Evolutionary conservation across 805 yeast genomes (phyloP).

Genomic region (Candida palmyrensis): DNA sequence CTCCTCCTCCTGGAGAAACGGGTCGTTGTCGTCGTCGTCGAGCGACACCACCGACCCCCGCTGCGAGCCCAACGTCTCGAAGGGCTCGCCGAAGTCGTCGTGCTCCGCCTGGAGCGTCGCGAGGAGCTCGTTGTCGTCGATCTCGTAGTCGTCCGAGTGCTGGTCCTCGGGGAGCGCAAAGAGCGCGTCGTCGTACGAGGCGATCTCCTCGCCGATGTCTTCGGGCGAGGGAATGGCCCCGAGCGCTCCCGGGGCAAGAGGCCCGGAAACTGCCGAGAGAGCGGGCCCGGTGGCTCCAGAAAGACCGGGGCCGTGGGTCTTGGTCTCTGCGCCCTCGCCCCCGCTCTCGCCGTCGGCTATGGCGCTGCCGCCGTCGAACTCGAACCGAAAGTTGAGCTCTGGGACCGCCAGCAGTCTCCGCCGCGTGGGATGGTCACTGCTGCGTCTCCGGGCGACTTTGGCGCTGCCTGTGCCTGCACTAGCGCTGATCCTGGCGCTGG

Average conservation of each 20-base stretch:
- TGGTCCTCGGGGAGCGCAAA: conserved; percentile 45
- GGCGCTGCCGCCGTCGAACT: conserved; percentile 20
- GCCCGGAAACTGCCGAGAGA: too few species aligned
- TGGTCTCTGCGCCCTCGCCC: too few species aligned
- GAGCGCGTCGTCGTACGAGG: conserved; percentile 8
- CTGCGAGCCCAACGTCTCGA: conserved; percentile 25
- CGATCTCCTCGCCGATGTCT: conserved; percentile 56
- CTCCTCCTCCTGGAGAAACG: conserved; percentile 40
- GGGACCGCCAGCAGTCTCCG: too few species aligned
- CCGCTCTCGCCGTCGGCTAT: conserved; percentile 8
- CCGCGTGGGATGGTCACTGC: conserved; percentile 13
- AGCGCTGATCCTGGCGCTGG: too few species aligned
- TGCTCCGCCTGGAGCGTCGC: conserved; percentile 45
- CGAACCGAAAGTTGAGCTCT: conserved; percentile 37
- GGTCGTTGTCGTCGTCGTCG: conserved; percentile 32
- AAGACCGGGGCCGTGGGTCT: too few species aligned
- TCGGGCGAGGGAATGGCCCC: conserved; percentile 50
- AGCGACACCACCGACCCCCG: too few species aligned
- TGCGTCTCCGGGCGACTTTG: conserved; percentile 6
- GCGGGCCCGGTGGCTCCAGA: conserved; percentile 9
- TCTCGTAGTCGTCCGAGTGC: conserved; percentile 59
- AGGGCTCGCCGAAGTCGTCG: conserved; percentile 28
- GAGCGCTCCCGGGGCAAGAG: too few species aligned
- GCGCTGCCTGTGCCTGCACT: too few species aligned
- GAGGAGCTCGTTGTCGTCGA: conserved; percentile 43